Percentiles rank a stretch among this genome's conserved stretches.
Evolutionary conservation across 768 basidiomycete species (phyloP).

Genomic region (Calocybe indica): DNA sequence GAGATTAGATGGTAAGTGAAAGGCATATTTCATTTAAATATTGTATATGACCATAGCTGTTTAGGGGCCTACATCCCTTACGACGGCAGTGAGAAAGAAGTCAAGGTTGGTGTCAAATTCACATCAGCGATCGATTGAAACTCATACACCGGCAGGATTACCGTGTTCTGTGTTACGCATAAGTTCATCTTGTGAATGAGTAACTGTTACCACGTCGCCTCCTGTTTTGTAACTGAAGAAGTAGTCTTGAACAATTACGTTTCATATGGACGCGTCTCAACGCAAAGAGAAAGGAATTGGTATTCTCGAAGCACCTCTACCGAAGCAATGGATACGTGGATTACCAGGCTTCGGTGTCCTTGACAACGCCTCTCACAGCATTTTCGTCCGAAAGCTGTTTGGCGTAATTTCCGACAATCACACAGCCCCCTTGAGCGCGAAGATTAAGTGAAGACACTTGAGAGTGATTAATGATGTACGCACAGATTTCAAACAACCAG

Average conservation of each 20-base stretch:
- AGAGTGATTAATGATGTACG: constrained; percentile 13
- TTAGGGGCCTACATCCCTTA: constrained; percentile 53
- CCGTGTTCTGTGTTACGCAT: constrained; percentile 22
- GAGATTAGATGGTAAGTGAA: constrained; percentile 39
- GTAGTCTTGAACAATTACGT: too few relatives aligned
- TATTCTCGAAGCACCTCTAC: background rate
- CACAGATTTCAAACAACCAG: constrained; percentile 45
- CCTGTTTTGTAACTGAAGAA: too few relatives aligned
- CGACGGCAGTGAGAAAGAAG: constrained; percentile 41
- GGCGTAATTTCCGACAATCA: constrained; percentile 39
- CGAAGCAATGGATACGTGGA: constrained; percentile 4
- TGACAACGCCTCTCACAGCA: constrained; percentile 26
- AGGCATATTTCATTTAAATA: background rate
- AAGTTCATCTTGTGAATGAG: too few relatives aligned
- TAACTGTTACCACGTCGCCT: too few relatives aligned
- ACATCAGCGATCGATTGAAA: too few relatives aligned
- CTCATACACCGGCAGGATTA: constrained; percentile 20
- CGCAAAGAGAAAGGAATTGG: too few relatives aligned
- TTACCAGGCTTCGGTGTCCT: constrained; percentile 42
- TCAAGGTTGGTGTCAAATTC: constrained; percentile 24
- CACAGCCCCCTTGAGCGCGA: constrained; percentile 32
- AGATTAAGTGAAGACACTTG: constrained; percentile 1
- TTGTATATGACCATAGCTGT: background rate
- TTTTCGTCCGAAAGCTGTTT: constrained; percentile 41
- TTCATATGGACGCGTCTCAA: too few relatives aligned